phyloP scores from a whole-genome alignment of 2,329 filamentous ascomycete species.

The Calonectria honghensis region DNA sequence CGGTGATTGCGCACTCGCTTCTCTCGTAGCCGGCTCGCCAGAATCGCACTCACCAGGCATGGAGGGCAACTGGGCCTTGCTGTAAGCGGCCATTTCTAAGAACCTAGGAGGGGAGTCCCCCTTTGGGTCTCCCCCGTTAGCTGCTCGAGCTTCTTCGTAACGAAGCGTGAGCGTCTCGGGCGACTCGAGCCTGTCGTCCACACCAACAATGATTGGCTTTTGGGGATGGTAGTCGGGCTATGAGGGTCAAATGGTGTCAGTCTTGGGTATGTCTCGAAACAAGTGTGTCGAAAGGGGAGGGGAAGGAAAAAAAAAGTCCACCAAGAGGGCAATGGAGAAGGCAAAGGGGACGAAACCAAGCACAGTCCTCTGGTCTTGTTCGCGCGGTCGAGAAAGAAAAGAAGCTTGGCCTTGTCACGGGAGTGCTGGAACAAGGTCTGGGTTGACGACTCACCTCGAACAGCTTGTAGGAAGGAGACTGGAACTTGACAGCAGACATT shows the following conservation, averaged over 20 bases:
- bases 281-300: constrained; percentile 30
- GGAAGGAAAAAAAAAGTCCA: constrained; percentile 30
- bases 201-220: constrained; percentile 73
- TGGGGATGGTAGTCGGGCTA: constrained; percentile 73
- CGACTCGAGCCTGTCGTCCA: constrained; percentile 74
- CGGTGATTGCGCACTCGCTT: not conserved
- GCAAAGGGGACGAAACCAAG: constrained; percentile 41
- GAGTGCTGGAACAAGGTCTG: constrained; percentile 59
- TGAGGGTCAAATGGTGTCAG: constrained; percentile 52
- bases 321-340: constrained; percentile 40
- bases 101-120: constrained; percentile 72
- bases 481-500: constrained; percentile 76
- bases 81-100: constrained; percentile 72
- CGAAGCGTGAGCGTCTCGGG: constrained; percentile 74
- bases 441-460: constrained; percentile 73
- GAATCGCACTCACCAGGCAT: constrained; percentile 83
- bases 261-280: constrained; percentile 48
- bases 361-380: constrained; percentile 40
- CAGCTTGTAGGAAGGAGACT: constrained; percentile 74
- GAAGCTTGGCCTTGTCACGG: constrained; percentile 48
- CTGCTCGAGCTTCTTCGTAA: constrained; percentile 74
- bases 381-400: constrained; percentile 40
- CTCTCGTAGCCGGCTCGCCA: not conserved
- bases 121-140: constrained; percentile 71
- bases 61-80: constrained; percentile 85